Conservation (phyloP, 2,329 filamentous ascomycete genomes). For the Fusarium sp. region DNA sequence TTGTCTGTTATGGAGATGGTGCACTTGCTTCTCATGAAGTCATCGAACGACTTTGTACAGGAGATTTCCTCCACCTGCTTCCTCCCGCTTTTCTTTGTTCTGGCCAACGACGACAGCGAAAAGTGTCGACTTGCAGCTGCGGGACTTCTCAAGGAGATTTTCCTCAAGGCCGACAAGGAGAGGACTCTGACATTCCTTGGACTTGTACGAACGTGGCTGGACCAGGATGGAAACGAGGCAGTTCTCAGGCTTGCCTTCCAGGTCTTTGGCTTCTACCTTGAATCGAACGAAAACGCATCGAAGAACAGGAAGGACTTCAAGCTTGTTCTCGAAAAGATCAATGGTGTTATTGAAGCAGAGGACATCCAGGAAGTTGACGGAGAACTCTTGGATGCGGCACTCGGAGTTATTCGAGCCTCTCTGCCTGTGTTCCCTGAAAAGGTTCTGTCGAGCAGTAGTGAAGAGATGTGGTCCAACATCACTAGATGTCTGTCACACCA, state of each 20-base stretch:
- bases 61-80: constrained; percentile 87
- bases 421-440: constrained; percentile 74
- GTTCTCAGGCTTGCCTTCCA: constrained; percentile 82
- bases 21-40: constrained; percentile 87
- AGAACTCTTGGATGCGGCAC: constrained; percentile 79
- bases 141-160: constrained; percentile 83
- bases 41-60: constrained; percentile 83
- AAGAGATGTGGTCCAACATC: constrained; percentile 78
- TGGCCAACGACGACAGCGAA: constrained; percentile 89
- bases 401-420: constrained; percentile 77
- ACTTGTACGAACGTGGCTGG: constrained; percentile 81
- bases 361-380: constrained; percentile 69
- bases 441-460: constrained; percentile 71
- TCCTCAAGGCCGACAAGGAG: constrained; percentile 81
- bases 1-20: constrained; percentile 94
- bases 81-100: constrained; percentile 84
- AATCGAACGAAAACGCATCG: constrained; percentile 69
- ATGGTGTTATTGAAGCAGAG: constrained; percentile 67
- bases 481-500: constrained; percentile 78
- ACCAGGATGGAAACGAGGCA: constrained; percentile 77
- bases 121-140: constrained; percentile 88
- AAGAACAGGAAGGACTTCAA: constrained; percentile 77
- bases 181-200: constrained; percentile 77
- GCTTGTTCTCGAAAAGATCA: constrained; percentile 69
- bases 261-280: constrained; percentile 86